phyloP scores from a whole-genome alignment of 2,329 filamentous ascomycete genomes.

The Penicillium sp. region DNA sequence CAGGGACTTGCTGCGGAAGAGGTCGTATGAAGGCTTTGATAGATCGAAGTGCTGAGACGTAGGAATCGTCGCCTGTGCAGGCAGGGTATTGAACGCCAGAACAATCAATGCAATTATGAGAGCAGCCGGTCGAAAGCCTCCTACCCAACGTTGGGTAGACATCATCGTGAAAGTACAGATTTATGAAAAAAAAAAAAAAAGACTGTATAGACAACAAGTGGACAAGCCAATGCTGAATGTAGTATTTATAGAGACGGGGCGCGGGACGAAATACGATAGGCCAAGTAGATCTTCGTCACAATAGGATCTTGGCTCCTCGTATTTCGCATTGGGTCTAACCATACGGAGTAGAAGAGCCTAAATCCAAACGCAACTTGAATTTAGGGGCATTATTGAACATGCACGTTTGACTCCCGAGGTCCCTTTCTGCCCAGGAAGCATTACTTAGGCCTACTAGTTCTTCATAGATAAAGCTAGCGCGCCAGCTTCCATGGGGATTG shows the following conservation, averaged over 20 bases:
- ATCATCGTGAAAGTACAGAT: neutral
- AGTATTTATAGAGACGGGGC: neutral
- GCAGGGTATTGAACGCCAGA: neutral
- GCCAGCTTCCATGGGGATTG: too few relatives aligned
- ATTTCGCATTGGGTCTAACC: neutral
- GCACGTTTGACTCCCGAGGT: neutral
- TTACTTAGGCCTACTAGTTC: too few relatives aligned
- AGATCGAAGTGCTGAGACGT: constrained; percentile 18
- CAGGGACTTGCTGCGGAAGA: constrained; percentile 18
- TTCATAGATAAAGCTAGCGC: too few relatives aligned
- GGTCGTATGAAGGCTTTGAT: constrained; percentile 16
- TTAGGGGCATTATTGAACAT: neutral
- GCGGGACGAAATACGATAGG: neutral
- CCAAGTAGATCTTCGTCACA: neutral
- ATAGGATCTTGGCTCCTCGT: neutral
- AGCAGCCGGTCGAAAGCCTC: neutral
- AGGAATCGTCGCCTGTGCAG: neutral
- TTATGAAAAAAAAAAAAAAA: neutral
- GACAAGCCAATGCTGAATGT: neutral
- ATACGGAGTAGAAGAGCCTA: neutral
- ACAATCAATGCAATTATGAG: neutral
- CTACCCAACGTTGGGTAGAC: neutral
- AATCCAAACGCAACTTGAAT: neutral
- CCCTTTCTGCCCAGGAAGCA: too few relatives aligned
- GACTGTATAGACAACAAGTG: neutral